Evolutionary conservation across 2,329 filamentous ascomycete genomes (phyloP), one percentile per base, ranked within the genome.

Genomic region (Diaporthe eres): DNA sequence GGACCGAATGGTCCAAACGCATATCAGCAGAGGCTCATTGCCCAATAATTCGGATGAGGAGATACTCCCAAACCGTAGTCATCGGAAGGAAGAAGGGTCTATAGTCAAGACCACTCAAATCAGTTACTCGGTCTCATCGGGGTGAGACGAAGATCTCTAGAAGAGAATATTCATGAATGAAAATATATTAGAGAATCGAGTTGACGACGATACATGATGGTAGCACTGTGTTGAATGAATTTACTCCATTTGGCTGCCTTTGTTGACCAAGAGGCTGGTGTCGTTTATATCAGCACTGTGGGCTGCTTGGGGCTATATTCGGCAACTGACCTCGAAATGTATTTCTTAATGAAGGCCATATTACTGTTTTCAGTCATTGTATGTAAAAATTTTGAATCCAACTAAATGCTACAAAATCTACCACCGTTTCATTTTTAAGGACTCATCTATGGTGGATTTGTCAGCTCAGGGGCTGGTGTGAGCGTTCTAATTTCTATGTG

Each of bases 1-100:
- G 8, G 42, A n/a, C n/a, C 61, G 42, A 3, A 31, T 12, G 19
- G 61, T 49, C 10, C 61, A 34, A n/a, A 65, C 42, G 15, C 42
- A n/a, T 12, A 65, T 65, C 61, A 49, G 15, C 42, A 65, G 42
- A 65, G 61, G 61, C n/a, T 65, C 61, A 10, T 13, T 65, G 17
- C 42, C 61, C 2, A 44, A 49, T 67, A 25, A 67, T 17, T 51
- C 44, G 2, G 44, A 67, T 9, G 63, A 67, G 63, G 44, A 67
- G 31, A 67, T 67, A 67, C 44, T 37, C 6, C 44, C 25, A 8
- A 28, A 34, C 6, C 28, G 44, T n/a, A 8, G 28, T 15, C 28
- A 47, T 22, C 44, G 44, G 28, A 49, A 49, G 28, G 63, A 67
- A 37, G 44, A 51, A 3, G 44, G 42, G 10, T 12, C 28, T 6